Evolutionary conservation across 768 basidiomycete genomes (phyloP), one percentile per base, ranked within the genome.

Genomic region (Tylopilus rubrobrunneus): DNA sequence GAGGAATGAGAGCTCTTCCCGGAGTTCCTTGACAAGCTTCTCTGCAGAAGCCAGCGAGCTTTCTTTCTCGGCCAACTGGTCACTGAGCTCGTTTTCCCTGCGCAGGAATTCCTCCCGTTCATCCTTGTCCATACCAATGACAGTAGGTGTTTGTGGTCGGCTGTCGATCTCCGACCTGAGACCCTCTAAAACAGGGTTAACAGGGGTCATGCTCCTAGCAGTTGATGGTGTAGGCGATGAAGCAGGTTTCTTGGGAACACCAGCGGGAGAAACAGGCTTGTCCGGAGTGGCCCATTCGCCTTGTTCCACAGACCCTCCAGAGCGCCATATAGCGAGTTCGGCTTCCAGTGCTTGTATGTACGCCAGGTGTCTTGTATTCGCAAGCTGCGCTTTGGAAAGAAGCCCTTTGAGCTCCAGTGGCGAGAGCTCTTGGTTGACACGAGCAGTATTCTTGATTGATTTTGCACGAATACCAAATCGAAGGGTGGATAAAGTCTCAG

Each of bases 381-480:
- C 86, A 31, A 89, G 76, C 59, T 95, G 87, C 1, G 96, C 89
- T 73, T 96, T 97, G 64, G 85, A 84, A 56, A 99, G 78, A 34
- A 97, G 77, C 11, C 83, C 85, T 70, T 98, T 99, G 74, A 99
- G 88, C 66, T 99, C 97, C 46, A 94, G 77, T 2, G 97, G 96
- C 3, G 96, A 92, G 48, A 99, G 81, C 71, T 99, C 97, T 49
- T 94, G 93, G 71, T 99, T 99, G 74, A 99, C 92, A 44, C 97
- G 89, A 56, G 97, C 97, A 56, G 90, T 92, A 73, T 99, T 99
- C 90, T 98, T 98, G 84, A 99, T 99, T n/a, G 92, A 91, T 74
- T 99, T 99, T n/a, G 97, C 96, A 59, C 97, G 92, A 69, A 98
- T 98, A 78, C 97, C 97, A 70, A 99, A 99, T 25, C 97, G 88